phyloP scores from a whole-genome alignment of 306 rosid genomes.

The Cicer judaicum region DNA sequence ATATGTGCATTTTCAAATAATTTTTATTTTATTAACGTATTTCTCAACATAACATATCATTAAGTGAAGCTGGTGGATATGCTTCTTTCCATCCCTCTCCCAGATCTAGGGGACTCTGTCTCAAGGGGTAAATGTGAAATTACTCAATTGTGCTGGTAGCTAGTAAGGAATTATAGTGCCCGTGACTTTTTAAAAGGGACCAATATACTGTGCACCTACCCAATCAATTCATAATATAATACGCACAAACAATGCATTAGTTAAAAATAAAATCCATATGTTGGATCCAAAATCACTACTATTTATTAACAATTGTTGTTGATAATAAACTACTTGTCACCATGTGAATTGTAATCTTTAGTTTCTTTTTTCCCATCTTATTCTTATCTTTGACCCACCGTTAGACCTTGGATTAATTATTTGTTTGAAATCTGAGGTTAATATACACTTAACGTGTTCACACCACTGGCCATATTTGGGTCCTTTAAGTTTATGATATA shows the following conservation, averaged over 20 bases:
- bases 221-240: conserved; percentile 9
- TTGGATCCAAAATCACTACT: background rate
- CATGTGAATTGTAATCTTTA: background rate
- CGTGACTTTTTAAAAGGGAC: conserved; percentile 38
- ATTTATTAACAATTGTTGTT: background rate
- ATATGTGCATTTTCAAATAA: no score
- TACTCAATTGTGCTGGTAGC: conserved; percentile 14
- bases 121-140: conserved; percentile 29
- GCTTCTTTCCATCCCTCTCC: no score
- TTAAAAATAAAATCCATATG: conserved; percentile 21
- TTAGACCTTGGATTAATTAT: background rate
- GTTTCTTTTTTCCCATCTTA: background rate
- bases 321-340: conserved; percentile 9
- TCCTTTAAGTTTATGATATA: background rate
- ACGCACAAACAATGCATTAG: background rate
- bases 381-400: conserved; percentile 28
- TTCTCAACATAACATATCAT: no score
- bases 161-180: background rate
- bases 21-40: no score
- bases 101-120: background rate
- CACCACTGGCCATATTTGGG: background rate
- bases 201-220: background rate
- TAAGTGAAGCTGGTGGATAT: no score
- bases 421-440: conserved; percentile 30
- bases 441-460: background rate